Base-by-base conservation (phyloP, 1,139 yeast genomes). In the Pichia kudriavzevii region DNA sequence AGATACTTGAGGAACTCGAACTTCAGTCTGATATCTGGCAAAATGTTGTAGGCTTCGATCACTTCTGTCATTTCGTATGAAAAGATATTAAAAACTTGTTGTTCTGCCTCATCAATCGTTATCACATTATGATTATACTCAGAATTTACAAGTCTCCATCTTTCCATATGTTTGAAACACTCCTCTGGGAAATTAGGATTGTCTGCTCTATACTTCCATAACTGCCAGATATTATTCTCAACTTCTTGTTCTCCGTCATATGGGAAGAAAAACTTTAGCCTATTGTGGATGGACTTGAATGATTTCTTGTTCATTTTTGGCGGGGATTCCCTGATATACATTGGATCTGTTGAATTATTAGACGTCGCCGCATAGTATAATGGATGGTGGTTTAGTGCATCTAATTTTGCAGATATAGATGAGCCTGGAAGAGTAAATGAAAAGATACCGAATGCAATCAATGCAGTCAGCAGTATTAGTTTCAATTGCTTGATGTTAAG, bases 151-250 rank as follows among this genome's bases (percentile, higher is more conserved):
- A 59, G 57, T 16, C 68, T 66, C 91, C 91, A 80, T 32, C 58
- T 38, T 33, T 48, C 53, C 44, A 65, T 71, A 47, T 60, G 60
- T 35, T 49, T 40, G 30, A 54, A 56, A 45, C 75, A 75, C 17
- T 58, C 53, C n/a, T 56, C 39, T 5, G 93, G 83, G 48, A 79
- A 73, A 3, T 63, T 59, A 13, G 62, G 64, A 46, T 78, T 74
- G 22, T 69, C 71, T n/a, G 73, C 55, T 12, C 72, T 72, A 13
- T 72, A 75, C 57, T 82, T 83, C 96, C 97, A 91, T 3, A 96
- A 81, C 59, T 91, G 98, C 96, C 96, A 91, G 32, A 91, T 77
- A 43, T 71, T 70, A 43, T 78, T 80, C 16, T 91, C 95, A 40
- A 82, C 72, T 16, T 44, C 49, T 7, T 21, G 32, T 9, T 58